Evolutionary conservation across 148 eudicot genomes (phyloP).

Genomic region (Vaccinium myrtillus): DNA sequence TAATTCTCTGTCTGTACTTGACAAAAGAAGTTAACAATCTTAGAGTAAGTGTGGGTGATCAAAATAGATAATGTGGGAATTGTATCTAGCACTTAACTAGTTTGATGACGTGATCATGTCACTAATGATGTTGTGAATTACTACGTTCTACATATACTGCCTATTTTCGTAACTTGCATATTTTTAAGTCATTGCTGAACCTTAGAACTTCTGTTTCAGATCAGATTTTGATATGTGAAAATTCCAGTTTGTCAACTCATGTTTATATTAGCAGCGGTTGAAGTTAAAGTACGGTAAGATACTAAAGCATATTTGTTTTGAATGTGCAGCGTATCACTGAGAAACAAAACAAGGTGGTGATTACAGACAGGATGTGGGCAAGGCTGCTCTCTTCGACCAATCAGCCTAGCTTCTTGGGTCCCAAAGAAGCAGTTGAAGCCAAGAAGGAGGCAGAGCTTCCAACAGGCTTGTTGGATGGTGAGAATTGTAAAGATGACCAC

Average conservation of each 20-base stretch:
- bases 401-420: constrained; percentile 73
- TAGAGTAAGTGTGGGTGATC: neutral
- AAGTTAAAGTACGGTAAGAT: neutral
- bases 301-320: neutral
- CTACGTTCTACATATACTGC: neutral
- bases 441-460: constrained; percentile 27
- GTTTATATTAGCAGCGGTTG: neutral
- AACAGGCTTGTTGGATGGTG: constrained; percentile 36
- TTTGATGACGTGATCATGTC: neutral
- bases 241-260: neutral
- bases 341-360: constrained; percentile 57
- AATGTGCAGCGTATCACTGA: constrained; percentile 65
- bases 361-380: constrained; percentile 94
- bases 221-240: neutral
- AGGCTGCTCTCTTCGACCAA: constrained; percentile 80
- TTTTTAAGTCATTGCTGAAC: neutral
- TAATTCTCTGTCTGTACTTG: neutral
- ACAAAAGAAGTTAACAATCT: neutral
- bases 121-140: neutral
- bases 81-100: neutral
- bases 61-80: neutral
- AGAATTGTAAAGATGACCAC: constrained; percentile 11
- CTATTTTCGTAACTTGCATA: neutral
- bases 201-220: neutral
- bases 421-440: constrained; percentile 37